Evolutionary conservation across 768 basidiomycete genomes (phyloP).

Genomic region (Tricholoma flavovirens): DNA sequence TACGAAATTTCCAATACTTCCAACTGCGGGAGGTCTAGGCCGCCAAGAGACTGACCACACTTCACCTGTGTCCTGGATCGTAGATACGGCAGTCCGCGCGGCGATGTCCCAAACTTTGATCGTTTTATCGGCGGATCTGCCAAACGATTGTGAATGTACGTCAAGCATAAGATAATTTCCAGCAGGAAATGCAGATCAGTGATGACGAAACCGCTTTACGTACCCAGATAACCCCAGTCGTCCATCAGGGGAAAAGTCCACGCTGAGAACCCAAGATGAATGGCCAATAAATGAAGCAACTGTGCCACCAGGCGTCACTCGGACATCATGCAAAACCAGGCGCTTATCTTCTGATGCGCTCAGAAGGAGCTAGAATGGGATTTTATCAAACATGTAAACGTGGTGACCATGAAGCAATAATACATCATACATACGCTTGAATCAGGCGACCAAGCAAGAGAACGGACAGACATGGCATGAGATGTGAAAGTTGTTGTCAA

Average conservation of each 20-base stretch:
- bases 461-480: slow-evolving; percentile 87
- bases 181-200: background rate
- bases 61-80: slow-evolving; percentile 71
- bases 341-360: slow-evolving; percentile 93
- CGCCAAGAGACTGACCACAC: slow-evolving; percentile 85
- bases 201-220: slow-evolving; percentile 15
- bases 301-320: slow-evolving; percentile 68
- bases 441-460: slow-evolving; percentile 85
- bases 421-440: slow-evolving; percentile 61
- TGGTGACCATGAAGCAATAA: background rate
- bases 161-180: background rate
- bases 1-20: slow-evolving; percentile 61
- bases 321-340: slow-evolving; percentile 85
- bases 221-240: slow-evolving; percentile 79
- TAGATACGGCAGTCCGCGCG: slow-evolving; percentile 68
- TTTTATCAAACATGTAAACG: background rate
- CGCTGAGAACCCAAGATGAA: slow-evolving; percentile 84
- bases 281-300: slow-evolving; percentile 87
- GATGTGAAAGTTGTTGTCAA: slow-evolving; percentile 72
- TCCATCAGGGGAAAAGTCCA: slow-evolving; percentile 78
- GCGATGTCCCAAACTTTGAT: slow-evolving; percentile 86
- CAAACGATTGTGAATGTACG: background rate
- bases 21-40: slow-evolving; percentile 50
- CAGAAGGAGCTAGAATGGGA: slow-evolving; percentile 61
- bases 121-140: slow-evolving; percentile 77